phyloP scores from a whole-genome alignment of 192 early-diverging fungal genomes.

The Entrophospora sp. region DNA sequence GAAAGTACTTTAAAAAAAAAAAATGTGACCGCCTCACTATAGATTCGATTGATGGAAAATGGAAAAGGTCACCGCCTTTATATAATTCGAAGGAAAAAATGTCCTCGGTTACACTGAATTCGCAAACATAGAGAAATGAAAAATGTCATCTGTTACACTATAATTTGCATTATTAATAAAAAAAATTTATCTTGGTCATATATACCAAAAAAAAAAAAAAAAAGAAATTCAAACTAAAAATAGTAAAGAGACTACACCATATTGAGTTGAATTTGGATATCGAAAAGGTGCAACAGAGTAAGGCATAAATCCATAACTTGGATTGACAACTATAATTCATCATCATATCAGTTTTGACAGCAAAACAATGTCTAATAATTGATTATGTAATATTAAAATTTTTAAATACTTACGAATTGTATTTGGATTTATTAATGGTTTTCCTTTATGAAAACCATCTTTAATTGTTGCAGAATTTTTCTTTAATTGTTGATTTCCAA shows the following conservation, averaged over 20 bases:
- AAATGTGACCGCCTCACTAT: too few relatives aligned
- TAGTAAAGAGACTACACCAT: conserved; percentile 36
- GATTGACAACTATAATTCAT: conserved; percentile 32
- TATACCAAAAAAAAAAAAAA: too few relatives aligned
- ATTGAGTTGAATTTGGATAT: conserved; percentile 28
- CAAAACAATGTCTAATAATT: conserved; percentile 44
- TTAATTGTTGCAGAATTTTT: conserved; percentile 25
- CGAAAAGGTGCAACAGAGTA: conserved; percentile 25
- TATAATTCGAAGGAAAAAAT: too few relatives aligned
- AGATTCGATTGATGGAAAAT: too few relatives aligned
- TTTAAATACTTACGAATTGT: conserved; percentile 38
- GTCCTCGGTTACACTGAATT: too few relatives aligned
- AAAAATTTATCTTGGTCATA: too few relatives aligned
- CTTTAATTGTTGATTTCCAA: conserved; percentile 22
- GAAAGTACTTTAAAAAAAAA: too few relatives aligned
- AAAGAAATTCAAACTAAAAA: too few relatives aligned
- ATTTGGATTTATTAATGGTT: conserved; percentile 26
- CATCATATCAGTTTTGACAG: conserved; percentile 39
- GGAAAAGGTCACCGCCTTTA: too few relatives aligned
- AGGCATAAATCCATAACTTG: conserved; percentile 25
- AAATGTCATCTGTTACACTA: too few relatives aligned
- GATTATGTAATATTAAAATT: conserved; percentile 46
- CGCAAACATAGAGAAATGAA: too few relatives aligned
- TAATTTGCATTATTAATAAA: too few relatives aligned
- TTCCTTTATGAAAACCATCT: conserved; percentile 37